Evolutionary conservation across 768 basidiomycete species (phyloP), one percentile per base, ranked within the genome.

Genomic region (Rhodotorula diobovata): DNA sequence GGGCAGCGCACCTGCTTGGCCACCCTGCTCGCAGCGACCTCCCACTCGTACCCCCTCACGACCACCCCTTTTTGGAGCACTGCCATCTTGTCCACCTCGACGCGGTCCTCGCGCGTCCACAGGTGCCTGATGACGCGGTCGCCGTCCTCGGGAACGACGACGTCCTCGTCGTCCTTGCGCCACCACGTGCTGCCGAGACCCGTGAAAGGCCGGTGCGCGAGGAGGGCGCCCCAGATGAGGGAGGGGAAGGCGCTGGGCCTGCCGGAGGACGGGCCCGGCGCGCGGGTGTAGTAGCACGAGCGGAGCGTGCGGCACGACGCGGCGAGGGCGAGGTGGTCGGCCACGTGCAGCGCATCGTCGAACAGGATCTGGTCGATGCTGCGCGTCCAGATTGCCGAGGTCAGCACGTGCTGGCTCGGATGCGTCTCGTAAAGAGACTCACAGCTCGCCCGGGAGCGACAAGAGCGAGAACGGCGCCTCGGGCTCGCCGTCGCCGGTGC

Each of bases 261-360:
- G 54, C 34, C 21, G 12, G 48, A 25, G 48, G 11, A 23, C 23
- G 48, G 25, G 11, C 23, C 9, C 1, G 59, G 32, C 4, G 66
- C 34, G 18, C 21, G 41, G 41, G 60, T 50, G 68, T 58, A 69
- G 68, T 63, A 69, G 50, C 35, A 35, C n/a, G 61, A 20, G 55
- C 68, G 68, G 48, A 69, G 68, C 50, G 50, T 9, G 28, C 48
- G 32, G 56, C 67, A 69, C 12, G 62, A 43, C 25, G 61, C 62
- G 56, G 62, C 68, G 68, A 63, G 68, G 16, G 56, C 23, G 50
- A 69, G 61, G 57, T 69, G 68, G 50, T 63, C 62, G 56, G 50
- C 48, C 28, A 69, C 35, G 48, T 43, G 41, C 18, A 69, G 68
- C 25, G 11, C 30, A 23, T 46, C 37, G 25, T 23, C 12, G 32